Evolutionary conservation across 768 basidiomycete genomes (phyloP), one percentile per base, ranked within the genome.

Genomic region (Suillus luteus): DNA sequence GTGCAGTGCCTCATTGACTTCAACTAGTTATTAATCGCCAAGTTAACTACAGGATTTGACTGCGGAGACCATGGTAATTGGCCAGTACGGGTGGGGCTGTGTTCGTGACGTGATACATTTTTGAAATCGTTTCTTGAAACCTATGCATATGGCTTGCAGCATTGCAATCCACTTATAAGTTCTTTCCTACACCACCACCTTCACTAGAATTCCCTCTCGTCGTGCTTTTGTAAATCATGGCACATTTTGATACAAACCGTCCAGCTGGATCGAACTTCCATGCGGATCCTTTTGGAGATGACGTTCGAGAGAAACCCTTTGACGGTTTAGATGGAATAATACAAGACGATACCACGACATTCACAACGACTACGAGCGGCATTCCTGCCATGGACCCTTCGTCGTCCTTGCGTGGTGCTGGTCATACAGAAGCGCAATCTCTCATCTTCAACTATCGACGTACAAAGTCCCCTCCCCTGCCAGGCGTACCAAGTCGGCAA

Each of bases 221-320:
- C 52, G 75, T 67, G 64, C 65, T 57, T 67, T 73, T 69, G 65
- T 65, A 38, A 67, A 60, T 55, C 46, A 75, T 77, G 74, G 74
- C 74, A 41, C 40, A 60, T 59, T 64, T 59, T 27, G 59, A 62
- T 44, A 61, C 58, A 12, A 62, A 66, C 31, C 55, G 67, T 60
- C 40, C 62, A 40, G 59, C 44, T 51, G 38, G 63, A 59, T 67
- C 61, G 43, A 49, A 33, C 22, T 60, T 59, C 37, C 60, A 61
- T 59, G 59, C 40, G 35, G 75, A 76, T 59, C 71, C 72, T 19
- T 76, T 75, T 49, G 66, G 68, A 55, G 74, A 73, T 55, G 63
- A 72, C 35, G 48, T 59, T 48, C 65, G 63, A 37, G 66, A 70
- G 51, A 69, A 70, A 6, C 73, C 74, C 8, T 71, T 72, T 61